These are phyloP conservation scores for Escovopsis sp. DNA, from an alignment of 2,329 filamentous ascomycete genomes.

Conservation along the genomic window DNA sequence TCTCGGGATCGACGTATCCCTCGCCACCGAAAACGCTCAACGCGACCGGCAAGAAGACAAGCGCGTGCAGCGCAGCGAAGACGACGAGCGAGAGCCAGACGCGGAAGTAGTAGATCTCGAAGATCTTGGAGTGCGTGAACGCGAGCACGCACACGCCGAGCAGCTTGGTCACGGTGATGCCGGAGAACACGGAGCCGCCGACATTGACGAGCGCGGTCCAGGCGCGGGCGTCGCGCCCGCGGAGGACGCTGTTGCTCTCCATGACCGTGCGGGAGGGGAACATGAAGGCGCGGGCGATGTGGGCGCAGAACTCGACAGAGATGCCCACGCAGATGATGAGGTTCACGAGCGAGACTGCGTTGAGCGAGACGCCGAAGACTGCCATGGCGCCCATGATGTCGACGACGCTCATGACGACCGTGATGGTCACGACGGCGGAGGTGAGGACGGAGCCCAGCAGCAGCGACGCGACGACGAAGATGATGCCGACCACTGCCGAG, in stretches of 20 bases:
- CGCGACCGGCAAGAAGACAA: constrained; percentile 83
- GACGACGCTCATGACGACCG: constrained; percentile 83
- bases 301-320: constrained; percentile 91
- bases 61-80: constrained; percentile 75
- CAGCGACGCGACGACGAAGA: constrained; percentile 64
- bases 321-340: constrained; percentile 96
- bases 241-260: constrained; percentile 61
- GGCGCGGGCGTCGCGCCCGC: constrained; percentile 68
- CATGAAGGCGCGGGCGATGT: constrained; percentile 90
- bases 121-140: constrained; percentile 95
- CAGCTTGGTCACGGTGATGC: constrained; percentile 92
- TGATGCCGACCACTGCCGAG: constrained; percentile 69
- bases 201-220: constrained; percentile 94
- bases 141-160: constrained; percentile 84
- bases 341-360: constrained; percentile 91
- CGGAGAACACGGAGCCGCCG: constrained; percentile 84
- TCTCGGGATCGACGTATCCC: constrained; percentile 78
- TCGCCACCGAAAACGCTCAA: constrained; percentile 74
- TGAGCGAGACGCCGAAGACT: constrained; percentile 72
- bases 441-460: constrained; percentile 77
- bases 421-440: constrained; percentile 66
- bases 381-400: constrained; percentile 96
- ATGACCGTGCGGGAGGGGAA: constrained; percentile 76
- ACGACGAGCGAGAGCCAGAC: constrained; percentile 88
- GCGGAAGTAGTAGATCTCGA: constrained; percentile 98